Base-by-base conservation (phyloP, 306 rosid species). In the Fragaria vesca region DNA sequence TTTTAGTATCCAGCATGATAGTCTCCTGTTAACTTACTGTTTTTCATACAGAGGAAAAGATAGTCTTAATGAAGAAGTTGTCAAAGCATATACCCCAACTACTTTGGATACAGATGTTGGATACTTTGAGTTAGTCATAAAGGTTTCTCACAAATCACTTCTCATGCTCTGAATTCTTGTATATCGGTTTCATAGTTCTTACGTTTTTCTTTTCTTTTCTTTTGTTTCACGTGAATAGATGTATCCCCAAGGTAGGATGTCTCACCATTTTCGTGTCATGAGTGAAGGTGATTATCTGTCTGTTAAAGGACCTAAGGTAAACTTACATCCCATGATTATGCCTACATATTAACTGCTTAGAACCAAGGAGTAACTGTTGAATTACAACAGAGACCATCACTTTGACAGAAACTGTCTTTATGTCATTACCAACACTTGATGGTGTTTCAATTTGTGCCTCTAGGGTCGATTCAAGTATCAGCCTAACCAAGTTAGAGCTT, bases 221-320 rank as follows among this genome's bases (percentile, higher is more conserved):
- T 76, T 34, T 45, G 52, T 66, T 51, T 67, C 18, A 9, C 51
- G 2, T 75, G 17, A 15, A 57, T 62, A 90, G 97, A 90, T 93
- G 93, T 93, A 90, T 81, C 91, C 96, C 38, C 77, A 87, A 78
- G 97, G 97, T 79, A 90, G 74, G 75, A 90, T 93, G 93, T 90
- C 97, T 55, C 96, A 93, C 83, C 93, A 93, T 81, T 93, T 90
- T 68, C 84, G 90, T 63, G 57, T 86, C 80, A 81, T 93, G 92
- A 81, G 68, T 18, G 93, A 81, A 82, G 97, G 93, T 51, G 97
- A 90, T 46, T 77, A 17, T 74, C 79, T 93, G 81, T 79, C 91
- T 6, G 91, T 93, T 38, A 89, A 68, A 52, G 93, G 97, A 34
- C 97, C 97, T 12, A 86, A 87, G 97, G 96, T 93, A 84, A 47